Conservation (phyloP, 495 filamentous ascomycete species). For the Patellaria atrata region DNA sequence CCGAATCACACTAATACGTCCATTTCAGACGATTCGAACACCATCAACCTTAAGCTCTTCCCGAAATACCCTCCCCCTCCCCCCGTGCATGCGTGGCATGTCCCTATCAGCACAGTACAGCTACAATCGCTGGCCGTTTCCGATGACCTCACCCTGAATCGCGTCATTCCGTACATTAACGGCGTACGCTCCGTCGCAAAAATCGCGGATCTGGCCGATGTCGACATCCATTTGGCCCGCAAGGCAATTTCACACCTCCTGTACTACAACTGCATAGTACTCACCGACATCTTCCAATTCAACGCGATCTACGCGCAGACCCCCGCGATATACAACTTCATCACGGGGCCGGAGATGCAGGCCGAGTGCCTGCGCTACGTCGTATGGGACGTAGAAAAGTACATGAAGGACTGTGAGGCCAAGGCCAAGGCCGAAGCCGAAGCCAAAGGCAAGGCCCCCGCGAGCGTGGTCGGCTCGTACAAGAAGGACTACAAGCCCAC, state of each 20-base stretch:
- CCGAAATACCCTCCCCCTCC: constrained; percentile 66
- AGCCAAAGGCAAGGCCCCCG: neutral
- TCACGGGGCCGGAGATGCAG: constrained; percentile 54
- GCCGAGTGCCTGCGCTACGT: constrained; percentile 81
- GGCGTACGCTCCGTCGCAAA: constrained; percentile 75
- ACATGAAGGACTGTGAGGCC: constrained; percentile 6
- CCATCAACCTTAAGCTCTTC: constrained; percentile 91
- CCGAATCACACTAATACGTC: constrained; percentile 1
- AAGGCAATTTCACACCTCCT: constrained; percentile 76
- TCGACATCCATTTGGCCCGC: constrained; percentile 67
- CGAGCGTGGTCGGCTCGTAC: neutral
- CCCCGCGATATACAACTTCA: constrained; percentile 54
- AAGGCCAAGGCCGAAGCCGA: neutral
- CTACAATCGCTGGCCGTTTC: constrained; percentile 47
- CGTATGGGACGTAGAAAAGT: constrained; percentile 12
- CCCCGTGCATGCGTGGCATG: constrained; percentile 68
- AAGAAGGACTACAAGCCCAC: neutral
- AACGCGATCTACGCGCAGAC: constrained; percentile 79
- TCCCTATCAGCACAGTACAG: constrained; percentile 77
- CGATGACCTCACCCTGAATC: constrained; percentile 61
- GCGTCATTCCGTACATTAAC: constrained; percentile 71
- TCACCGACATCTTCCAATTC: constrained; percentile 91
- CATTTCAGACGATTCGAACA: constrained; percentile 72
- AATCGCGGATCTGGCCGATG: constrained; percentile 71
- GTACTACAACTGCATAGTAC: constrained; percentile 74